Base-by-base conservation (phyloP, 495 filamentous ascomycete genomes). In the Schizothecium vesticola region DNA sequence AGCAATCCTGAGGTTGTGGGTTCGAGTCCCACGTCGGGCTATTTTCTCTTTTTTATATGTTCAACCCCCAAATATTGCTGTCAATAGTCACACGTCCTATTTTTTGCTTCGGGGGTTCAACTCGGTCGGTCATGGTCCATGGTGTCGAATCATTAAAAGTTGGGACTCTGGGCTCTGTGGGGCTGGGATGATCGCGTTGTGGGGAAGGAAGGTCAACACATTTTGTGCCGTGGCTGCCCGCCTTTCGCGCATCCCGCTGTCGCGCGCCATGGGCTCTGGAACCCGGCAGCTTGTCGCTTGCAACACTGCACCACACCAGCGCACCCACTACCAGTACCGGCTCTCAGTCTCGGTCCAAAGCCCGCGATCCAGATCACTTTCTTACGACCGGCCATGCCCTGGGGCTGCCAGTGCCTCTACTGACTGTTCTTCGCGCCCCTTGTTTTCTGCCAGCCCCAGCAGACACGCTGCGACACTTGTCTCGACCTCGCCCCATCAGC, bases 171-270 rank as follows among this genome's bases (percentile, higher is more conserved):
- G 22, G n/a, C 21, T 8, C 56, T 24, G 13, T 59, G 43, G 43
- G 43, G 43, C 43, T 51, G 43, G 43, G 43, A 51, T 19, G n/a
- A 51, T 51, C 43, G 43, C 43, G 43, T 19, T 51, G 31, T 33
- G 43, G 43, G 12, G 43, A 16, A 16, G 16, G 13, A 43, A 43
- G 13, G 13, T 12, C 31, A 11, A 29, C 31, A 33, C 33, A 51
- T 55, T 68, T 69, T 69, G n/a, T 65, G 68, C 68, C 68, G 63
- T 16, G 55, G 56, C 55, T 65, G 62, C 65, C 56, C 66, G 56
- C 65, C 61, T 61, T 31, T 22, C 36, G 60, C 22, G 22, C 43
- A 51, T 51, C 57, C 58, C 63, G 19, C 33, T 56, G 29, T 64
- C 29, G 61, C 23, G 61, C 29, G 33, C 31, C 33, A 43, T 29